These are phyloP conservation scores for Centaurea solstitialis DNA, from an alignment of 129 eudicot species.

Conservation along the genomic window DNA sequence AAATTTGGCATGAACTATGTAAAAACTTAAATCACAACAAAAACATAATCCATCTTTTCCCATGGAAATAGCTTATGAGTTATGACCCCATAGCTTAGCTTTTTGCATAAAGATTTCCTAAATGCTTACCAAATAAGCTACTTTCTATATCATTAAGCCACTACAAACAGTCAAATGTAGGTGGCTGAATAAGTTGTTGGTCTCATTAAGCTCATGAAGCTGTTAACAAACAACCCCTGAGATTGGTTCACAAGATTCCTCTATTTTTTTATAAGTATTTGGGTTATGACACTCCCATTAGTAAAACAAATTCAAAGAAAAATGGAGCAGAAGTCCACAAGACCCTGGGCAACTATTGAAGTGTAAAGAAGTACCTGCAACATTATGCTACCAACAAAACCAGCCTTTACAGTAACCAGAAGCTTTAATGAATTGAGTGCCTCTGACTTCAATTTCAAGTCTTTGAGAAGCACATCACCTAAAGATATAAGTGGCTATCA, in stretches of 20 bases:
- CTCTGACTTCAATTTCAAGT: conserved; percentile 93
- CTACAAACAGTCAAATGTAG: too few species aligned
- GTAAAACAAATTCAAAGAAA: background rate
- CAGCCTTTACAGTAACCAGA: conserved; percentile 93
- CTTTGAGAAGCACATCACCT: conserved; percentile 98
- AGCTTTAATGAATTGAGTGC: conserved; percentile 88
- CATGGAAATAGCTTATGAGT: too few species aligned
- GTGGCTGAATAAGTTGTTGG: too few species aligned
- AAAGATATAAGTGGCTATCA: conserved; percentile 12
- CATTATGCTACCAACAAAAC: conserved; percentile 93
- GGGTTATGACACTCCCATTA: too few species aligned
- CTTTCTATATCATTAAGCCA: too few species aligned
- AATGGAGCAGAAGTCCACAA: background rate
- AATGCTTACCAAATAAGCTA: too few species aligned
- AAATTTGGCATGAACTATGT: conserved; percentile 2
- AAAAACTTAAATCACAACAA: conserved; percentile 1
- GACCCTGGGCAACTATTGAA: conserved; percentile 8
- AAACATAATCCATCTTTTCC: background rate
- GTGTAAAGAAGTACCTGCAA: conserved; percentile 57
- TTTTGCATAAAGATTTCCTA: too few species aligned
- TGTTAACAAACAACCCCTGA: too few species aligned
- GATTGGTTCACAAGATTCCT: too few species aligned
- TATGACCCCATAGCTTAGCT: too few species aligned
- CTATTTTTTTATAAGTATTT: too few species aligned
- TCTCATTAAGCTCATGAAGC: too few species aligned